Base-by-base conservation (phyloP, 768 basidiomycete genomes). In the Neoboletus magnificus region DNA sequence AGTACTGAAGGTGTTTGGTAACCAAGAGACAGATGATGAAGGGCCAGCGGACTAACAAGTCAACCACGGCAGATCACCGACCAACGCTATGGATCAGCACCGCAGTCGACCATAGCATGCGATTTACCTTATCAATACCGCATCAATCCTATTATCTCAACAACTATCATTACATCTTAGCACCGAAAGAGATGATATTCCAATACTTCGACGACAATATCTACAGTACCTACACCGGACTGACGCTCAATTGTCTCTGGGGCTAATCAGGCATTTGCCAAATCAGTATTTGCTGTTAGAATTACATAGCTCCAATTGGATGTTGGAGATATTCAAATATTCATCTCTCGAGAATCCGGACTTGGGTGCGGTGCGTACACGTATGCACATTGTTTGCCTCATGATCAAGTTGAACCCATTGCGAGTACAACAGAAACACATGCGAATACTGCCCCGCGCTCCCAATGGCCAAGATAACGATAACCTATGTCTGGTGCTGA, bases 1-100 rank as follows among this genome's bases (percentile, higher is more conserved):
- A 43, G 76, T 79, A 20, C 63, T 95, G 53, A 77, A 73, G 45
- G 79, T 93, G 7, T 91, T 87, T 65, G 76, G 74, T 20, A 73
- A 79, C 61, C 77, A 77, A 44, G 68, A 66, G 46, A 13, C 30
- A 30, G 45, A 53, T 32, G 45, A 30, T 11, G 58, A 52, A 8
- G 49, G n/a, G 12, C 18, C 20, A 9, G 55, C n/a, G 7, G 3
- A 37, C 27, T n/a, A 32, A 53, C 16, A n/a, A 30, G 15, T 35
- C 8, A 9, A 30, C 18, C 45, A 16, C 18, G n/a, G 15, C 1
- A 10, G 3, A 22, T 55, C 36, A 56, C 29, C 12, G 16, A 16
- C 20, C 6, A 5, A 50, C 3, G 20, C 47, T 55, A 42, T 33
- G 15, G n/a, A 20, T 22, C 23, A 25, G 18, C 30, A 33, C 16